Evolutionary conservation across 2,329 filamentous ascomycete genomes (phyloP), one percentile per base, ranked within the genome.

Genomic region (Ophiognomonia clavigignenti-juglandacearum): DNA sequence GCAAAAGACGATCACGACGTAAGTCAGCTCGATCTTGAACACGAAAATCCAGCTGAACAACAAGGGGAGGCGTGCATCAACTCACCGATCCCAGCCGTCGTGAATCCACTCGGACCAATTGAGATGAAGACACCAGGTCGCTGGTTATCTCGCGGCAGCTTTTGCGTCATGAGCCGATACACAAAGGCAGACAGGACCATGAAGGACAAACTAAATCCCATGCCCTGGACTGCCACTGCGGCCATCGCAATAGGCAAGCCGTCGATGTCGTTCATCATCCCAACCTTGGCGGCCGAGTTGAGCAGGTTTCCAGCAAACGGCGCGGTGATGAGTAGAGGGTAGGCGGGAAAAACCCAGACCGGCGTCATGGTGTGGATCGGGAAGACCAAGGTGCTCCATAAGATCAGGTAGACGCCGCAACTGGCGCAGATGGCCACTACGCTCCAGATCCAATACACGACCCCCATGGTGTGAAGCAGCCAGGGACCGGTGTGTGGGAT

Each of bases 121-220:
- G 80, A 85, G 51, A 93, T 88, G 61, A 93, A 93, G 82, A 95
- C 89, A 57, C 85, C 88, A 0, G 88, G 88, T 10, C 88, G 78
- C 18, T 88, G 75, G 35, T 77, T 82, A 59, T 92, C 88, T 45
- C 79, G 75, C 0, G 88, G 88, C 0, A 95, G 72, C 58, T 93
- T 93, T 59, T 92, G 86, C 0, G 88, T 92, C 88, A 93, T 93
- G 23, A 95, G 74, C 24, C 88, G 80, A 61, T 93, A 93, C 41
- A 95, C 79, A 60, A 91, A 93, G 41, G 88, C 86, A 1, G 85
- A 80, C 53, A 89, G 90, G 22, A 95, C 86, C 83, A 91, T 91
- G 49, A 92, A 75, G 39, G 72, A 73, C 38, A 80, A 76, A 3
- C 80, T 64, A 51, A 76, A 80, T 0, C 75, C 77, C 1, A 74